Base-by-base conservation (phyloP, 805 yeast species). In the Cyberlindnera xylosilytica region DNA sequence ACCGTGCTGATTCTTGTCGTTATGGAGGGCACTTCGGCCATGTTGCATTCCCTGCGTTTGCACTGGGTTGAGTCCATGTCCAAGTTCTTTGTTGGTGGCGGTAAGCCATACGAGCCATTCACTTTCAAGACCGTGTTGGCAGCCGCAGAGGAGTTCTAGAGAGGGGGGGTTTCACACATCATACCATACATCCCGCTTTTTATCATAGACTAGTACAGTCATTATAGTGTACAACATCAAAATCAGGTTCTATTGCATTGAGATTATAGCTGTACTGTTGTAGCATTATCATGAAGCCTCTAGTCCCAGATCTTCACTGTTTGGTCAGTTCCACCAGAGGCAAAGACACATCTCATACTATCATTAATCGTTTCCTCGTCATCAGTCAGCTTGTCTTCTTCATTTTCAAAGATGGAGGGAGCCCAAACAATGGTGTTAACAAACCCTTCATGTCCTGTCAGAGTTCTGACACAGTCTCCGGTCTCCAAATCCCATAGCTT, bases 51-150 rank as follows among this genome's bases (percentile, higher is more conserved):
- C n/a, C 76, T 93, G 60, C 87, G 99, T 73, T 76, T 93, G 60
- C 99, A 93, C 64, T 93, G 99, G 99, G 99, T 93, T 49, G 99
- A 93, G 70, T 83, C 97, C 20, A 93, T 93, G 99, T 88, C 97
- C 49, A 93, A 93, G 70, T 95, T 84, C 69, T 93, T 90, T 58
- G 93, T 86, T 60, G 99, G 99, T 63, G 98, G 91, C 64, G 99
- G 99, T 47, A 73, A 79, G 52, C 79, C 90, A 6, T 93, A 87
- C 61, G 81, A 77, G 51, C 98, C 99, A n/a, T 93, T 88, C 61
- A 76, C 83, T 4, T 89, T 91, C 48, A 61, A 65, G 36, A 41
- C 48, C 6, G 34, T 39, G n/a, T 36, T 44, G 39, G 28, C 44
- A 20, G 27, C 44, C n/a, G 27, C 27, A 15, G 34, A 36, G 26